phyloP scores from a whole-genome alignment of 75 land plant genomes.

The Isoetes taiwanensis region DNA sequence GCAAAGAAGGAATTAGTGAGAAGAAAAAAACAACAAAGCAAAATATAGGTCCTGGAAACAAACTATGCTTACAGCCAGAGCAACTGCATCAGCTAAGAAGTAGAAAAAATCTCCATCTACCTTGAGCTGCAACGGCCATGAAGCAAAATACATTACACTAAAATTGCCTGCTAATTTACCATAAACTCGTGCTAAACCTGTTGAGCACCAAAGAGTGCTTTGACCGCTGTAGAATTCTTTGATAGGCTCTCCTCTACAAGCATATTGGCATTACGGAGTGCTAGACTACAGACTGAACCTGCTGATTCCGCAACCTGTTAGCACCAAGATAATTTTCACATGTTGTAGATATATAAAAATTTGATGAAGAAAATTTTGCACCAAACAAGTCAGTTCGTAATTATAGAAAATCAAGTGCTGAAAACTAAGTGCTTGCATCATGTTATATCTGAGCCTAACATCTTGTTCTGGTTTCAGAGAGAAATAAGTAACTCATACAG shows the following conservation, averaged over 20 bases:
- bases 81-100: conserved; percentile 92
- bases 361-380: too few relatives aligned
- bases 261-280: conserved; percentile 59
- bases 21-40: not conserved
- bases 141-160: too few relatives aligned
- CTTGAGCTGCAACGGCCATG: conserved; percentile 48
- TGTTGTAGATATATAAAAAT: too few relatives aligned
- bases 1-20: conserved; percentile 13
- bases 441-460: too few relatives aligned
- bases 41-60: not conserved
- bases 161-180: too few relatives aligned
- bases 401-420: too few relatives aligned
- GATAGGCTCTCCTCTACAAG: conserved; percentile 61
- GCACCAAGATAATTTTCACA: not conserved
- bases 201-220: conserved; percentile 62
- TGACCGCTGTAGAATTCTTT: conserved; percentile 38
- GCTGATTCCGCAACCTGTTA: conserved; percentile 86
- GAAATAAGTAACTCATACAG: too few relatives aligned
- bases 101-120: conserved; percentile 87
- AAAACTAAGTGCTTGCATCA: too few relatives aligned
- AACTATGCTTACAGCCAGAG: conserved; percentile 39
- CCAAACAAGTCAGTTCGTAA: too few relatives aligned
- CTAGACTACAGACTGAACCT: conserved; percentile 73
- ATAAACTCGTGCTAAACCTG: conserved; percentile 50
- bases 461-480: too few relatives aligned